A percentile compares a stretch with the other conserved stretches of the same genome.
Evolutionary conservation across 2,329 filamentous ascomycete genomes (phyloP).

Genomic region (Fusarium sulawesiense): DNA sequence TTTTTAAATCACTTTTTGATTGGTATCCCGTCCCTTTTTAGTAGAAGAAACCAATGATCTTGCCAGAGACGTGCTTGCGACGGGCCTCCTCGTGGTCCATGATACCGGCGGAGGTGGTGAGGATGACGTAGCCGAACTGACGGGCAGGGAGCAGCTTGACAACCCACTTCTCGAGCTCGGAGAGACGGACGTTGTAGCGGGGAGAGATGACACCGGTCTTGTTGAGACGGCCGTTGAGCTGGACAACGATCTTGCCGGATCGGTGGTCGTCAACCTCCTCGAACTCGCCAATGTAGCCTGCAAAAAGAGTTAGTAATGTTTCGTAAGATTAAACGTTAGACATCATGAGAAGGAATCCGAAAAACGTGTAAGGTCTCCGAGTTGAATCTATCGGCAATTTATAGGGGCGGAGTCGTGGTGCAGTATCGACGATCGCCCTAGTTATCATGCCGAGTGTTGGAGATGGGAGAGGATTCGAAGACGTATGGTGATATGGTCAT

Average conservation of each 20-base stretch:
- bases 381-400: conserved; percentile 97
- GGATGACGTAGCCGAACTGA: conserved; percentile 99
- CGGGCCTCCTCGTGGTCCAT: conserved; percentile 99
- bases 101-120: conserved; percentile 98
- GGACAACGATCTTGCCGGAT: conserved; percentile 99
- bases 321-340: conserved; percentile 94
- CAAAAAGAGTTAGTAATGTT: conserved; percentile 64
- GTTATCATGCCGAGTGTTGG: conserved; percentile 95
- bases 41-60: conserved; percentile 99
- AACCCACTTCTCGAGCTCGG: conserved; percentile 99
- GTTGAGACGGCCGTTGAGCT: conserved; percentile 99
- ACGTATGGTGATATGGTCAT: conserved; percentile 19
- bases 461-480: conserved; percentile 2
- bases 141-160: conserved; percentile 98
- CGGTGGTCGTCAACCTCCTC: conserved; percentile 99
- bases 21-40: conserved; percentile 60
- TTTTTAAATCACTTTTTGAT: conserved; percentile 47
- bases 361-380: conserved; percentile 97
- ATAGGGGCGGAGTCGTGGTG: conserved; percentile 98
- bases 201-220: conserved; percentile 99
- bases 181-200: conserved; percentile 98
- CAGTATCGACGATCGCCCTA: conserved; percentile 87
- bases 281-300: conserved; percentile 74
- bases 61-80: conserved; percentile 98
- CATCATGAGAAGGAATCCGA: conserved; percentile 75